Percentiles rank a stretch among this genome's conserved stretches.
Evolutionary conservation across 345 rosid species (phyloP).

Genomic region (Lepidium africanum): DNA sequence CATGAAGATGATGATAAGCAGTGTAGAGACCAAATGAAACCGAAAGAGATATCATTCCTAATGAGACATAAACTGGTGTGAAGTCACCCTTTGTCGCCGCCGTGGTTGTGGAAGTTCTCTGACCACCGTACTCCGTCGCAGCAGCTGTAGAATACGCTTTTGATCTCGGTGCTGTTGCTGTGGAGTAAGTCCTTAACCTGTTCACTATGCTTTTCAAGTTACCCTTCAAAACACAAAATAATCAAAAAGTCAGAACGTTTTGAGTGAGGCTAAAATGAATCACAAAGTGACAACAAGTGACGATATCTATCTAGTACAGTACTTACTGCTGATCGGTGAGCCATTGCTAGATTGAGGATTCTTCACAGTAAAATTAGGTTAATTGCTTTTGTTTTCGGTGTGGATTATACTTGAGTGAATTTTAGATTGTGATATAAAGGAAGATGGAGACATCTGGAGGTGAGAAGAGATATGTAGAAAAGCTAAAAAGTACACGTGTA

Average conservation of each 20-base stretch:
- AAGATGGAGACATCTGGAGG: conserved; percentile 35
- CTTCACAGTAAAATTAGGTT: background rate
- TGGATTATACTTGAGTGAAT: background rate
- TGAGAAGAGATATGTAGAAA: conserved; percentile 16
- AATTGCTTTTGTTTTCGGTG: background rate
- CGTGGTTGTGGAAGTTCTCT: background rate
- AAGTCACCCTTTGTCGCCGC: conserved; percentile 31
- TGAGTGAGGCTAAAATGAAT: background rate
- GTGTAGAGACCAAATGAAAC: conserved; percentile 47
- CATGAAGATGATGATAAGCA: conserved; percentile 45
- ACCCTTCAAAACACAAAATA: conserved; percentile 25
- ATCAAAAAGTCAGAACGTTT: background rate
- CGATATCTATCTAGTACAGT: background rate
- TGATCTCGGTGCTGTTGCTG: conserved; percentile 31
- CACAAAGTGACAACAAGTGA: background rate
- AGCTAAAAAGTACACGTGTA: conserved; percentile 24
- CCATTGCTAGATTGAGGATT: conserved; percentile 23
- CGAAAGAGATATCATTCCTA: conserved; percentile 44
- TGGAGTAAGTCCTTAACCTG: conserved; percentile 27
- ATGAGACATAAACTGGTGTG: conserved; percentile 36
- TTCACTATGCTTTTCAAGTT: conserved; percentile 31
- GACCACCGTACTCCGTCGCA: conserved; percentile 1
- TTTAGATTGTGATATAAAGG: conserved; percentile 2
- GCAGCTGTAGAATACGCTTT: conserved; percentile 30
- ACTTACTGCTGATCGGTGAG: conserved; percentile 37